Conservation (phyloP, 75 land plant genomes). For the Picea sitchensis region DNA sequence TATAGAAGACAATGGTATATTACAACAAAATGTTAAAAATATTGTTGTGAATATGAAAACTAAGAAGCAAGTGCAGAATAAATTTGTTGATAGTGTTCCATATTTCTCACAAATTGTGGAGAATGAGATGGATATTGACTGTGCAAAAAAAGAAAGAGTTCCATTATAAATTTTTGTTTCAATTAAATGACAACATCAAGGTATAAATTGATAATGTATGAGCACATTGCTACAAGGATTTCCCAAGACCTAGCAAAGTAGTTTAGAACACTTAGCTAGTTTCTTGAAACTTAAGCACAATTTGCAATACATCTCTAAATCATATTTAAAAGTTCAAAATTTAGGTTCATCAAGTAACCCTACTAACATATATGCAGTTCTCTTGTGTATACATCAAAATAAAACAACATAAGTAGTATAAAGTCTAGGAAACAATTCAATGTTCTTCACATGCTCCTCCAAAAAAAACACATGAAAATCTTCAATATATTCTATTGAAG, state of each 20-base stretch:
- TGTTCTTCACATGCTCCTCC: too few relatives aligned
- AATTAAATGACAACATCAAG: constrained; percentile 16
- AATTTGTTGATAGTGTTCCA: background rate
- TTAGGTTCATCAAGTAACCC: too few relatives aligned
- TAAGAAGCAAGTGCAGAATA: background rate
- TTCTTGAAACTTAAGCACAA: too few relatives aligned
- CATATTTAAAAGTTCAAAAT: too few relatives aligned
- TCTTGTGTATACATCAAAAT: too few relatives aligned
- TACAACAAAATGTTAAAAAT: background rate
- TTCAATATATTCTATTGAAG: too few relatives aligned
- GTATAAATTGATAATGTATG: constrained; percentile 65
- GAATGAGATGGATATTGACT: background rate
- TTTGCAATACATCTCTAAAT: too few relatives aligned
- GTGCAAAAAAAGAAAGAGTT: too few relatives aligned
- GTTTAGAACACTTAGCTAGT: constrained; percentile 54
- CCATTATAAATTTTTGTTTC: constrained; percentile 24
- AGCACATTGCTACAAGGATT: constrained; percentile 59
- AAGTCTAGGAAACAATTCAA: too few relatives aligned
- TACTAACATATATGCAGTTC: too few relatives aligned
- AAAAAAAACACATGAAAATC: too few relatives aligned
- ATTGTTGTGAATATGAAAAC: background rate
- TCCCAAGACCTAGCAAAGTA: constrained; percentile 96
- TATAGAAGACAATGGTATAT: background rate
- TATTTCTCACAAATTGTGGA: background rate
- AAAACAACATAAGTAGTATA: too few relatives aligned